These are phyloP conservation scores for Piromyces finnis DNA, from an alignment of 192 early-diverging fungal genomes.

Conservation along the genomic window DNA sequence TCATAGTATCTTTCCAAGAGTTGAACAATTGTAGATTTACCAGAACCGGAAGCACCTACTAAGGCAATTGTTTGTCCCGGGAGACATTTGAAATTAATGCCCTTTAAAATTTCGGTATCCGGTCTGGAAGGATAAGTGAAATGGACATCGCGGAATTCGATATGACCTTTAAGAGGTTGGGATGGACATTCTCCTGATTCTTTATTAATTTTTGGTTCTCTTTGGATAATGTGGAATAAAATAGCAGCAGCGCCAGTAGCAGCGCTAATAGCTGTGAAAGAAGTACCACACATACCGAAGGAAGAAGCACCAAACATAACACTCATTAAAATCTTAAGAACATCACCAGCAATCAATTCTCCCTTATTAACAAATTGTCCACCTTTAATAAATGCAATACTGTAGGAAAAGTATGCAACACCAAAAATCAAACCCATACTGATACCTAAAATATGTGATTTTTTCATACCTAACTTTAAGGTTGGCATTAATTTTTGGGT, in stretches of 20 bases:
- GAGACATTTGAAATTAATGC: constrained; percentile 30
- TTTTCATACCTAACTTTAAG: too few species aligned
- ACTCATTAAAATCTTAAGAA: constrained; percentile 74
- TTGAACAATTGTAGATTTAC: constrained; percentile 73
- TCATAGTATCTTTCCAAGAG: constrained; percentile 79
- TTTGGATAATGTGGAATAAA: constrained; percentile 67
- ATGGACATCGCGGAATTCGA: constrained; percentile 54
- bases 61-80: constrained; percentile 70
- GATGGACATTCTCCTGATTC: constrained; percentile 10
- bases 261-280: constrained; percentile 42
- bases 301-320: too few species aligned
- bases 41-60: constrained; percentile 72
- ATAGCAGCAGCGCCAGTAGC: constrained; percentile 65
- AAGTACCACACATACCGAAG: constrained; percentile 53
- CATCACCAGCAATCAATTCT: constrained; percentile 17
- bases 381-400: constrained; percentile 31
- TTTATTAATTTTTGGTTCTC: constrained; percentile 55
- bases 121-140: constrained; percentile 74
- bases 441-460: too few species aligned
- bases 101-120: constrained; percentile 59
- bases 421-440: too few species aligned
- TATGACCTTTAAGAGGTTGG: constrained; percentile 26
- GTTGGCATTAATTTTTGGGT: too few species aligned
- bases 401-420: constrained; percentile 5
- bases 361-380: constrained; percentile 19